phyloP scores from a whole-genome alignment of 2,329 filamentous ascomycete species.

The Apiospora hydei region DNA sequence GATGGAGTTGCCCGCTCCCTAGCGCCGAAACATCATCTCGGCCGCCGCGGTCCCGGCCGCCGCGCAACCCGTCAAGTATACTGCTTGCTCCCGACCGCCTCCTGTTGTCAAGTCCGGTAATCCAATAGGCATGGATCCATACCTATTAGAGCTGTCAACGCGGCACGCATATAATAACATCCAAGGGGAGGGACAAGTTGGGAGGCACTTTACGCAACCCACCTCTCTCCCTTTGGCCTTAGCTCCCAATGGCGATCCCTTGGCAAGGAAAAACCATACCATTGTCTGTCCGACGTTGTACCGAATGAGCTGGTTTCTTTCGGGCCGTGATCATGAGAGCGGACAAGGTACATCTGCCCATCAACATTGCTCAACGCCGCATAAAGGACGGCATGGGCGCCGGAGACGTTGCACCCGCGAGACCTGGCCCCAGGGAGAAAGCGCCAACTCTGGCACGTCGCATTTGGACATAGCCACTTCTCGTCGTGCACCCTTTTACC shows the following conservation, averaged over 20 bases:
- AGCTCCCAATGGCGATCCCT: neutral
- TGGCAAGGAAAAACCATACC: neutral
- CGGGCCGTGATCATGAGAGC: neutral
- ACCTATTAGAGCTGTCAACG: neutral
- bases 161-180: neutral
- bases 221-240: neutral
- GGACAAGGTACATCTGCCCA: neutral
- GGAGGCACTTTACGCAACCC: neutral
- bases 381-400: neutral
- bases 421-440: neutral
- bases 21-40: neutral
- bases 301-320: neutral
- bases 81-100: neutral
- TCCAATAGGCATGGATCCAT: neutral
- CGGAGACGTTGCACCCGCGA: neutral
- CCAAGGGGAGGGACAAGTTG: neutral
- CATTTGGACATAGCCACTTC: neutral
- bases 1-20: neutral
- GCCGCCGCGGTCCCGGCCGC: conserved; percentile 11
- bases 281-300: neutral
- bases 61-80: neutral
- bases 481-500: neutral
- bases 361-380: neutral
- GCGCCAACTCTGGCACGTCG: neutral
- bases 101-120: neutral